These are phyloP conservation scores for Yarrowia sp. DNA, from an alignment of 805 yeast genomes.

Conservation along the genomic window DNA sequence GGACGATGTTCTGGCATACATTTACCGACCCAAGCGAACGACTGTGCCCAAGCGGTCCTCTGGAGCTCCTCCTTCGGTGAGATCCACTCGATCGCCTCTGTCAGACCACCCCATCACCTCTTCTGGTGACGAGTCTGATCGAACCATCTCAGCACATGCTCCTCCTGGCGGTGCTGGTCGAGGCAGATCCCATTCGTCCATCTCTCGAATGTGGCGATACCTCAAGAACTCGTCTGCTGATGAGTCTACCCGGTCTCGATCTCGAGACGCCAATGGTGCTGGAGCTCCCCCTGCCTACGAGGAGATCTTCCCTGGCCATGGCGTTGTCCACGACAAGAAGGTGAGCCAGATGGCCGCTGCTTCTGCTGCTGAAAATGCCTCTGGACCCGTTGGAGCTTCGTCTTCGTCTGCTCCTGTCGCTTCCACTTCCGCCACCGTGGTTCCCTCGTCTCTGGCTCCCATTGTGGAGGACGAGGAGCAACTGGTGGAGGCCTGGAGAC, in stretches of 20 bases:
- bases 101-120: constrained; percentile 36
- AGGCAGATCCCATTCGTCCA: constrained; percentile 34
- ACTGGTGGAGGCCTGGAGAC: constrained; percentile 50
- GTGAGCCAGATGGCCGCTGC: constrained; percentile 19
- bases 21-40: constrained; percentile 28
- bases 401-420: constrained; percentile 25
- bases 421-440: constrained; percentile 8
- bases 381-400: constrained; percentile 34
- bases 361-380: constrained; percentile 30
- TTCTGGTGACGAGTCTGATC: constrained; percentile 31
- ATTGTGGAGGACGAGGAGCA: constrained; percentile 43
- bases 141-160: constrained; percentile 29
- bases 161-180: constrained; percentile 6
- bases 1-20: constrained; percentile 37
- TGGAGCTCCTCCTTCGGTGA: constrained; percentile 18
- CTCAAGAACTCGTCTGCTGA: constrained; percentile 33
- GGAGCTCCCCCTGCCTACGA: constrained; percentile 45
- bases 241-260: constrained; percentile 13
- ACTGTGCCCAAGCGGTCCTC: constrained; percentile 13
- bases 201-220: constrained; percentile 36
- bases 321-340: constrained; percentile 20
- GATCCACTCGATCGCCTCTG: constrained; percentile 12
- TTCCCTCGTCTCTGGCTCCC: constrained; percentile 27
- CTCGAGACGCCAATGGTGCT: constrained; percentile 33
- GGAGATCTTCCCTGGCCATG: constrained; percentile 43